Conservation (phyloP, 139 green algal genomes). For the Haematococcus sp. region DNA sequence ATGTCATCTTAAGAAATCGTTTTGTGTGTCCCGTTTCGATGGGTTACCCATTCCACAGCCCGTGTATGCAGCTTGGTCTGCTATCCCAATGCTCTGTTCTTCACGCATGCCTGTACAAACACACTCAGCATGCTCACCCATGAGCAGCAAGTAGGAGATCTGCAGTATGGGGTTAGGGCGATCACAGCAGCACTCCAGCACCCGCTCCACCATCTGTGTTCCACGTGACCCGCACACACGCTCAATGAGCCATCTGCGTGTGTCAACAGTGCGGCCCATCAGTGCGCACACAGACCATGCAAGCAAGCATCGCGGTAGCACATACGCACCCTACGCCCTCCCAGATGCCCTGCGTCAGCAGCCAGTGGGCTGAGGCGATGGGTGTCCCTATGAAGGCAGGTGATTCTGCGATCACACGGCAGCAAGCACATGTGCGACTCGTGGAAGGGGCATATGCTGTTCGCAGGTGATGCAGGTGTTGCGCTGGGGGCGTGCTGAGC, state of each 20-base stretch:
- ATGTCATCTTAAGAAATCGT: too few species aligned
- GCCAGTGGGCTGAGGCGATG: slow-evolving; percentile 41
- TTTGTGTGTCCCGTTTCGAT: too few species aligned
- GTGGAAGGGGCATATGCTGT: too few species aligned
- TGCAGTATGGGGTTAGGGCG: slow-evolving; percentile 28
- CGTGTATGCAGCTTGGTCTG: too few species aligned
- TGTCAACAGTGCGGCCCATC: too few species aligned
- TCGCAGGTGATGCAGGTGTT: too few species aligned
- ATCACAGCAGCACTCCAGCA: slow-evolving; percentile 36
- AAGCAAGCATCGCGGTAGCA: too few species aligned
- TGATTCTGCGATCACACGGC: slow-evolving; percentile 12
- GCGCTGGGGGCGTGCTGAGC: too few species aligned
- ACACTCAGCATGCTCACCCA: neutral
- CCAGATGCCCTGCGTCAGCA: slow-evolving; percentile 35
- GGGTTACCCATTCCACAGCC: too few species aligned
- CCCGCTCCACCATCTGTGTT: slow-evolving; percentile 9
- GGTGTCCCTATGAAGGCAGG: slow-evolving; percentile 34
- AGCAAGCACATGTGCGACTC: too few species aligned
- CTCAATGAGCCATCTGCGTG: slow-evolving; percentile 7
- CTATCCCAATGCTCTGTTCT: too few species aligned
- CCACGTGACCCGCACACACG: slow-evolving; percentile 12
- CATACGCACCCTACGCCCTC: slow-evolving; percentile 29
- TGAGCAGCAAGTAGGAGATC: neutral
- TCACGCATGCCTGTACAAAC: neutral
- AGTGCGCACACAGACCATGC: too few species aligned